Percentiles rank a stretch among this genome's conserved stretches.
Conservation (phyloP, 2,329 filamentous ascomycete species). For the Pyricularia sp. region DNA sequence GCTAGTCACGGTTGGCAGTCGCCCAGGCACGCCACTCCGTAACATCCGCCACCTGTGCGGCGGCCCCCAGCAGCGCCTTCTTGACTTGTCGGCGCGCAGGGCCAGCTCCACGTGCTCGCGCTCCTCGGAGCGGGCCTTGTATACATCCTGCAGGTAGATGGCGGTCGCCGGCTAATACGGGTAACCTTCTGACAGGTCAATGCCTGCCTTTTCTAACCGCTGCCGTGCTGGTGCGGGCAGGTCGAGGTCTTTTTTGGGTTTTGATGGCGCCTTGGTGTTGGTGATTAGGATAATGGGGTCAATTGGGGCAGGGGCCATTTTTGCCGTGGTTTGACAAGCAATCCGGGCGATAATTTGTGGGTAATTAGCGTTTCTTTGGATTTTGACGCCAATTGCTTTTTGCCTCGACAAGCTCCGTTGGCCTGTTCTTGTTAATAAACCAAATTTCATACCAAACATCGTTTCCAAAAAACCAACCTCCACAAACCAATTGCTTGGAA, state of each 20-base stretch:
- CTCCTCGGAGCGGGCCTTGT: conserved; percentile 51
- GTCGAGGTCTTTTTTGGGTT: conserved; percentile 26
- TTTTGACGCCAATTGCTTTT: neutral
- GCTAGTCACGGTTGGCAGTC: too few species aligned
- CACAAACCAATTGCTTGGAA: neutral
- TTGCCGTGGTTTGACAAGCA: conserved; percentile 26
- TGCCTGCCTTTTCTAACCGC: conserved; percentile 56
- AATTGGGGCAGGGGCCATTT: conserved; percentile 37
- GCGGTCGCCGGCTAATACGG: conserved; percentile 60
- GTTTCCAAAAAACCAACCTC: neutral
- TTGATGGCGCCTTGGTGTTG: conserved; percentile 30
- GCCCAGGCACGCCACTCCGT: too few species aligned
- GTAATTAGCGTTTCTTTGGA: neutral
- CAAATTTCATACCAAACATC: neutral
- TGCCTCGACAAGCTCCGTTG: neutral
- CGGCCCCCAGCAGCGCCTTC: conserved; percentile 48
- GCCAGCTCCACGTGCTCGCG: conserved; percentile 50
- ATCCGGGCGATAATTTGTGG: neutral
- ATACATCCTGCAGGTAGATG: conserved; percentile 60
- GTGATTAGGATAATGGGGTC: conserved; percentile 55
- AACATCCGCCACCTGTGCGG: conserved; percentile 55
- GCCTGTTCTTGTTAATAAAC: neutral
- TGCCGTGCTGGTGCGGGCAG: conserved; percentile 47
- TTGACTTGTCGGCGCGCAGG: conserved; percentile 55
- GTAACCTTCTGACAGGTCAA: conserved; percentile 62